Conservation (phyloP, 805 yeast species). For the Lipomyces mesembrius region DNA sequence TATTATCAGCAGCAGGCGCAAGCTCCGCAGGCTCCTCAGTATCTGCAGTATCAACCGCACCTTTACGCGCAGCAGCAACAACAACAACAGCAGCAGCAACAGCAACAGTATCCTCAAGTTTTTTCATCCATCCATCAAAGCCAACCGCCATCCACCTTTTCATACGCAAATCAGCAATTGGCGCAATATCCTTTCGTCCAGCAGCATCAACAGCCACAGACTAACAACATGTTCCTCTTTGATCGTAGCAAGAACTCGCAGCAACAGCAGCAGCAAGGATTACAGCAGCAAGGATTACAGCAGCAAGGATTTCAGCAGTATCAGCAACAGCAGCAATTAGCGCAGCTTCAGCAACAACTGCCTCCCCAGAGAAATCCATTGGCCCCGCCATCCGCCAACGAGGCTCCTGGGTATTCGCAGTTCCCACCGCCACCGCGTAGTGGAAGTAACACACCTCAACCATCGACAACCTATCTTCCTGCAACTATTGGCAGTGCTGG, state of each 20-base stretch:
- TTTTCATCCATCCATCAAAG: not conserved
- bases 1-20: slow-evolving; percentile 18
- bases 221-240: slow-evolving; percentile 3
- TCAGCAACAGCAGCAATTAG: slow-evolving; percentile 27
- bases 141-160: not conserved
- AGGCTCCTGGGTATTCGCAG: slow-evolving; percentile 33
- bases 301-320: slow-evolving; percentile 26
- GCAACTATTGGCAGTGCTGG: slow-evolving; percentile 50
- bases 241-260: slow-evolving; percentile 9
- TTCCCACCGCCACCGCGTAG: slow-evolving; percentile 23
- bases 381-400: slow-evolving; percentile 22
- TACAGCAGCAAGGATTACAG: slow-evolving; percentile 20
- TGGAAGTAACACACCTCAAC: slow-evolving; percentile 7
- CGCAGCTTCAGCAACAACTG: slow-evolving; percentile 34
- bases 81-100: slow-evolving; percentile 11
- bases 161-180: slow-evolving; percentile 7
- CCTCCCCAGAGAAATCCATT: slow-evolving; percentile 29
- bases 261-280: slow-evolving; percentile 16
- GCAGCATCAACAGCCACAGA: slow-evolving; percentile 3
- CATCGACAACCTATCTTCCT: slow-evolving; percentile 74
- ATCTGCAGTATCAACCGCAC: slow-evolving; percentile 16
- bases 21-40: slow-evolving; percentile 11
- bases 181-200: not conserved
- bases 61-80: slow-evolving; percentile 2
- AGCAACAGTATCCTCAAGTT: slow-evolving; percentile 6